Percentiles rank a stretch among this genome's conserved stretches.
phyloP scores from a whole-genome alignment of 177 flowering plant genomes.

The Tripterygium wilfordii region DNA sequence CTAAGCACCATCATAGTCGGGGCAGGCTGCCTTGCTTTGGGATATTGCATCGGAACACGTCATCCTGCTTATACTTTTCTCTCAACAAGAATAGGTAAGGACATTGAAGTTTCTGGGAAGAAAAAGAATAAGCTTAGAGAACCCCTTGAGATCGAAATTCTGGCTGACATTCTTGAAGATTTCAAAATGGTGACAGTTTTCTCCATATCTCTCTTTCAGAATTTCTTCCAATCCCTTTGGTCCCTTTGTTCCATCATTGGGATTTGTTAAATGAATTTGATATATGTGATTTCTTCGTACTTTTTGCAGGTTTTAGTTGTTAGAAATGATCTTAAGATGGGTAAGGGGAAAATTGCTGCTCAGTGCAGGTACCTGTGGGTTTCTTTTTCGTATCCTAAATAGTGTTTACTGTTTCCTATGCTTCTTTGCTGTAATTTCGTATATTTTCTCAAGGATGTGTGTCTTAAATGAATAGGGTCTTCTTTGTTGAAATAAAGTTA shows the following conservation, averaged over 20 bases:
- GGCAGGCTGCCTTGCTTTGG: conserved; percentile 77
- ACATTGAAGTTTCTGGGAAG: conserved; percentile 11
- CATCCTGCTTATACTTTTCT: conserved; percentile 20
- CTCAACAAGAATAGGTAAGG: conserved; percentile 13
- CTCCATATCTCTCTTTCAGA: neutral
- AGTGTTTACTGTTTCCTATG: too few relatives aligned
- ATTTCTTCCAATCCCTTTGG: neutral
- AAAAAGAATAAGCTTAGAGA: conserved; percentile 31
- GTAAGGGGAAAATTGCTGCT: conserved; percentile 98
- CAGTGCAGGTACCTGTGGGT: conserved; percentile 77
- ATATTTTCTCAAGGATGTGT: too few relatives aligned
- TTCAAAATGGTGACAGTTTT: conserved; percentile 70
- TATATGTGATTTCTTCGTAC: neutral
- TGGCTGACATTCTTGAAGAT: conserved; percentile 81
- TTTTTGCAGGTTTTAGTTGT: conserved; percentile 75
- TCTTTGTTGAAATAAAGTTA: too few relatives aligned
- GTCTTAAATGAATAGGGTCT: too few relatives aligned
- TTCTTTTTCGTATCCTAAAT: too few relatives aligned
- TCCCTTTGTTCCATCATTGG: neutral
- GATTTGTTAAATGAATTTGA: neutral
- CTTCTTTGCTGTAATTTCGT: too few relatives aligned
- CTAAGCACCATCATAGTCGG: conserved; percentile 66
- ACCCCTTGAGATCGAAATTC: conserved; percentile 71
- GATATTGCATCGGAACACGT: conserved; percentile 49
- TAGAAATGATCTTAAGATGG: conserved; percentile 97